Percentiles rank a stretch among this genome's conserved stretches.
Evolutionary conservation across 208 protist genomes (phyloP).

Genomic region (Vickermania spadyakhi): DNA sequence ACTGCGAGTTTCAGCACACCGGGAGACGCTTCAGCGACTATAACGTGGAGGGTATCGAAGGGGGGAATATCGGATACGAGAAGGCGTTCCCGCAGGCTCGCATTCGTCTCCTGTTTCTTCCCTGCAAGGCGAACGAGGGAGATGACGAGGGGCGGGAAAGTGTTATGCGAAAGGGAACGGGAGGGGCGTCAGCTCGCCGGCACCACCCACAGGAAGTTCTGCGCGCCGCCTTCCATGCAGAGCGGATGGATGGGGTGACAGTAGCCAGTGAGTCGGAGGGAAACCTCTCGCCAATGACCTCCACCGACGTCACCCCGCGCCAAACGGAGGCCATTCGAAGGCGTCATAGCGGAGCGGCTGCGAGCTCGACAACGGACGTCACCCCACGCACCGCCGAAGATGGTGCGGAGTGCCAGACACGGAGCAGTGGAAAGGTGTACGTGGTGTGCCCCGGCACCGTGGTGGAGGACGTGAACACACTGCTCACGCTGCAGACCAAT

Average conservation of each 20-base stretch:
- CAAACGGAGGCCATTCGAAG: not conserved
- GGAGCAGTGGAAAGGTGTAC: conserved; percentile 11
- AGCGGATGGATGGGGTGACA: not conserved
- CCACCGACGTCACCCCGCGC: not conserved
- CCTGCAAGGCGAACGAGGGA: not conserved
- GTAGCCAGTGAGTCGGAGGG: not conserved
- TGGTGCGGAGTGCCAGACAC: conserved; percentile 6
- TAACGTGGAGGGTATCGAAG: not conserved
- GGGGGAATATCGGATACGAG: not conserved
- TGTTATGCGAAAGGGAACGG: not conserved
- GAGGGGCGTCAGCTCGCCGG: not conserved
- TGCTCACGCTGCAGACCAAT: not conserved
- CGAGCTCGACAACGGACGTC: conserved; percentile 9
- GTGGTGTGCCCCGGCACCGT: conserved; percentile 21
- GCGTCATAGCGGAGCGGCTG: conserved; percentile 3
- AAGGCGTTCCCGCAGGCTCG: not conserved
- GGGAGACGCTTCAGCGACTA: not conserved
- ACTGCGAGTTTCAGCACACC: not conserved
- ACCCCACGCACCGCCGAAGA: conserved; percentile 1
- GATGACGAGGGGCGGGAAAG: not conserved
- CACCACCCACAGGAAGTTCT: not conserved
- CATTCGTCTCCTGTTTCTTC: not conserved
- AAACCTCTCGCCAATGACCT: not conserved
- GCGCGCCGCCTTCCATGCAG: not conserved
- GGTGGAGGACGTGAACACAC: conserved; percentile 9